Conservation (phyloP, 1,139 yeast genomes). For the Hansenula sp. region DNA sequence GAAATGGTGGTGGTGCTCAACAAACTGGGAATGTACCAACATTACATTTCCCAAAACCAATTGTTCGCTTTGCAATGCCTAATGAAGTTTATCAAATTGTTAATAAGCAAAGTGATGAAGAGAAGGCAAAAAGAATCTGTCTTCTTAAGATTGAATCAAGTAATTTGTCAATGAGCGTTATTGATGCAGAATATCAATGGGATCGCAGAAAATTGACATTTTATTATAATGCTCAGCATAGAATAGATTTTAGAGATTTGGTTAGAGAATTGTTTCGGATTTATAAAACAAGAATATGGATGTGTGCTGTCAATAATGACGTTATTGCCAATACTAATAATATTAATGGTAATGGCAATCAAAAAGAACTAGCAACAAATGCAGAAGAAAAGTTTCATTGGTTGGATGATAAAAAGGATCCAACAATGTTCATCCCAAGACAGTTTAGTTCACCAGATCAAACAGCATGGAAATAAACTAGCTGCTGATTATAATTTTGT, state of each 20-base stretch:
- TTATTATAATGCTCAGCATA: conserved; percentile 65
- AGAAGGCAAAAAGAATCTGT: conserved; percentile 42
- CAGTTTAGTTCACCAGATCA: conserved; percentile 13
- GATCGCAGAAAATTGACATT: conserved; percentile 91
- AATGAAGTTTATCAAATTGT: conserved; percentile 31
- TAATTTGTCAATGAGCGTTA: conserved; percentile 38
- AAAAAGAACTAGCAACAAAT: too few relatives aligned
- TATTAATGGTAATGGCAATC: too few relatives aligned
- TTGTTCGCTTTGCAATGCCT: conserved; percentile 47
- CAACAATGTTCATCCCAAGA: conserved; percentile 13
- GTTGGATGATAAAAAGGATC: conserved; percentile 7
- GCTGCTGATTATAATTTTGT: neutral
- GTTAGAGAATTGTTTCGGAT: conserved; percentile 89
- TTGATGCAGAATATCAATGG: conserved; percentile 91
- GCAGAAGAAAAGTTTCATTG: neutral
- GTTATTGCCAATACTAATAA: neutral
- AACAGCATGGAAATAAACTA: conserved; percentile 4
- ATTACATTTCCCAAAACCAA: conserved; percentile 57
- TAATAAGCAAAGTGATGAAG: conserved; percentile 34
- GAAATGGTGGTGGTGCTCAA: neutral
- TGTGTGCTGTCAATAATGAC: conserved; percentile 65
- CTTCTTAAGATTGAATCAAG: conserved; percentile 28
- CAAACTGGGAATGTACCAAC: conserved; percentile 20
- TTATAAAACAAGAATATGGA: conserved; percentile 96
- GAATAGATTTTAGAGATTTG: conserved; percentile 91